phyloP scores from a whole-genome alignment of 768 basidiomycete species.

The Termitomyces titanicus region DNA sequence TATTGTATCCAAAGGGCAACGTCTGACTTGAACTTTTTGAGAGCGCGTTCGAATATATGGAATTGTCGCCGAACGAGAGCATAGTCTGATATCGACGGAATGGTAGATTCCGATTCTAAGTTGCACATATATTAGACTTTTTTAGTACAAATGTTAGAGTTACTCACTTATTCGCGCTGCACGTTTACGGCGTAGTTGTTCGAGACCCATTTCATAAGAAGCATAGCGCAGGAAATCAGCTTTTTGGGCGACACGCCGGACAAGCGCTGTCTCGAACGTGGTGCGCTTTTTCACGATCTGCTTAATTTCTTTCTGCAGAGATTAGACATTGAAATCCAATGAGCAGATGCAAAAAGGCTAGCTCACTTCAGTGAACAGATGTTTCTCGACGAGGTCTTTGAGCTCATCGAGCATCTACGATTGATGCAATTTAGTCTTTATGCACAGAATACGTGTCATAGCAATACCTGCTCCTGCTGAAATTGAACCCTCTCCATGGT shows the following conservation, averaged over 20 bases:
- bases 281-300: conserved; percentile 85
- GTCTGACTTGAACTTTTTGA: conserved; percentile 86
- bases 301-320: conserved; percentile 67
- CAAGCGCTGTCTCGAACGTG: conserved; percentile 75
- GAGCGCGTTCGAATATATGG: conserved; percentile 87
- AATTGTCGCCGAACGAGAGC: conserved; percentile 82
- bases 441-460: background rate
- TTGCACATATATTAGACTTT: conserved; percentile 1
- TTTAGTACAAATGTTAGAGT: background rate
- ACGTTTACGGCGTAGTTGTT: conserved; percentile 75
- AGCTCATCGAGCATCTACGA: conserved; percentile 89
- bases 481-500: conserved; percentile 92
- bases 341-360: background rate
- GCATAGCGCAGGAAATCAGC: conserved; percentile 87
- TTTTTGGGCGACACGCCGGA: conserved; percentile 82
- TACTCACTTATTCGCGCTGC: conserved; percentile 64
- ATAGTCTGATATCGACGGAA: conserved; percentile 76
- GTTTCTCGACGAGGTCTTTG: conserved; percentile 84
- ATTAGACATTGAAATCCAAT: conserved; percentile 11
- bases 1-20: conserved; percentile 88
- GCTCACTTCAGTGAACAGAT: conserved; percentile 76
- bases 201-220: conserved; percentile 88
- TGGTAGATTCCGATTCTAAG: conserved; percentile 39
- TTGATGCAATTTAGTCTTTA: conserved; percentile 7
- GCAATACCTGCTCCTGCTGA: conserved; percentile 79